Base-by-base conservation (phyloP, 345 rosid species). In the Gossypium sturtianum region DNA sequence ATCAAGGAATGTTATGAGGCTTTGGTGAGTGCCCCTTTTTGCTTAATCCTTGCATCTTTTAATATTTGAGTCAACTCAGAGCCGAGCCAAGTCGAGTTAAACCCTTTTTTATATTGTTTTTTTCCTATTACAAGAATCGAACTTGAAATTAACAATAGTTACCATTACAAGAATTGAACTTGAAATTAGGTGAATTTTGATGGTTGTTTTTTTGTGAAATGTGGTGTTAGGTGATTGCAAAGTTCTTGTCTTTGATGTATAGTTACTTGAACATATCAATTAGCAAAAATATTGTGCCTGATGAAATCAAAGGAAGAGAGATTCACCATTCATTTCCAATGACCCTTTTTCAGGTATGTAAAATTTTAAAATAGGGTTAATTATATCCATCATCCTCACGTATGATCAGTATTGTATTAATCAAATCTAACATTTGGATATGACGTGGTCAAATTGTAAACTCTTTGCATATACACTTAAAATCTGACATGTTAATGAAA, bases 1-100 rank as follows among this genome's bases (percentile, higher is more conserved):
- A 70, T 93, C 73, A 95, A 95, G 73, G 99, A 95, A 74, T 95
- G 99, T 75, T 95, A 93, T 2, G 99, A 95, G 77, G 98, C 98
- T 9, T 82, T 95, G 75, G 99, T 92, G 83, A 86, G 97, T 83
- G 48, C 25, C 29, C 41, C 41, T 51, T 75, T 19, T 34, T 48
- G 48, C 66, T 34, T 11, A 10, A 19, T 52, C 65, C 41, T 79
- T 27, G 44, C 2, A 16, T 67, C 7, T 34, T 34, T 5, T 34
- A 34, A 0, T 5, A 5, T 34, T 34, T 5, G 7, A 5, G 7
- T 34, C 6, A 34, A 34, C 1, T 34, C 38, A 29, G 1, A 29
- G 1, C 4, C 38, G 0, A 34, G 41, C 1, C 41, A 34, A 34
- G 6, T 34, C 0, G 7, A 34, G 0, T 34, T 34, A 34, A 5